phyloP scores from a whole-genome alignment of 169 alveolate genomes.

The Cryptosporidium ryanae region DNA sequence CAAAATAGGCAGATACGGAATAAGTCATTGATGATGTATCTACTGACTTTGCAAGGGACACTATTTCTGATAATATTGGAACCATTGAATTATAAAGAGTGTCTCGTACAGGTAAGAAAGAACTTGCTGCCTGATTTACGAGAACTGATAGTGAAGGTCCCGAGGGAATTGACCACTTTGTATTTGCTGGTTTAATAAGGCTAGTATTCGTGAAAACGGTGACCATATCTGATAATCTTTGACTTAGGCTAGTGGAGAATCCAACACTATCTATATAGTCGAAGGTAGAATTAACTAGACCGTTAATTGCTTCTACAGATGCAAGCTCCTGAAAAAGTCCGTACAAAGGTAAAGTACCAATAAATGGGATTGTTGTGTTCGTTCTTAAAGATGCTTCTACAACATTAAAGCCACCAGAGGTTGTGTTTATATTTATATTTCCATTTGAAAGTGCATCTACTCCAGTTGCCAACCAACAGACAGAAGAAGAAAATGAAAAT shows the following conservation, averaged over 20 bases:
- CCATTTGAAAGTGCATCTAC: conserved; percentile 71
- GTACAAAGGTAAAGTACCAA: conserved; percentile 54
- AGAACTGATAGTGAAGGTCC: not conserved
- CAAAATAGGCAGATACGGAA: conserved; percentile 40
- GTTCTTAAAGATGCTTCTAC: conserved; percentile 22
- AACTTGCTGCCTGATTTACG: conserved; percentile 15
- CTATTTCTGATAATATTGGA: conserved; percentile 19
- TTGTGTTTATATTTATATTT: conserved; percentile 31
- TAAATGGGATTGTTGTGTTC: conserved; percentile 55
- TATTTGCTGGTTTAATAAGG: conserved; percentile 20
- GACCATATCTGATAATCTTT: conserved; percentile 25
- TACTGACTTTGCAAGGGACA: not conserved
- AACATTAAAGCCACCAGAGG: conserved; percentile 40
- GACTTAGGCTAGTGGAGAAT: conserved; percentile 31
- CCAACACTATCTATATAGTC: conserved; percentile 51
- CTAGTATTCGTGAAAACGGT: conserved; percentile 20
- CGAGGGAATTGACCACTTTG: conserved; percentile 47
- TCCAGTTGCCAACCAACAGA: conserved; percentile 66
- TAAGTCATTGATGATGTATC: conserved; percentile 38
- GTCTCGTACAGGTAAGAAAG: conserved; percentile 27
- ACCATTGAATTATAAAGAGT: conserved; percentile 33
- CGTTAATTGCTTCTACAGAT: conserved; percentile 24
- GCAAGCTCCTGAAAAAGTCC: conserved; percentile 55
- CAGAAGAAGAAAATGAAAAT: conserved; percentile 33
- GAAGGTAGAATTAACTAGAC: conserved; percentile 3